phyloP scores from a whole-genome alignment of 1,139 yeast genomes.

The Pichia sp. region DNA sequence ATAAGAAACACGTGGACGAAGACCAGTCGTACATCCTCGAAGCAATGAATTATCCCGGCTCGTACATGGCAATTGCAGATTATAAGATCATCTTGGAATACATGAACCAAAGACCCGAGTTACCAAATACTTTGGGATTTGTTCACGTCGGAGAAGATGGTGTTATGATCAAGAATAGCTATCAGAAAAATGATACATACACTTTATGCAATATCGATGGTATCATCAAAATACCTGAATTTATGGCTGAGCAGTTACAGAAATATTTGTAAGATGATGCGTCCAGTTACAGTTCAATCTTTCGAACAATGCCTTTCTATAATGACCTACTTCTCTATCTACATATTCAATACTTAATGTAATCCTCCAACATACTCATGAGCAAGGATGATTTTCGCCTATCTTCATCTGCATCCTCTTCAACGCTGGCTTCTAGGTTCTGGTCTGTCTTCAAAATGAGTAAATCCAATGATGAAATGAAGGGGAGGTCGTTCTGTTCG shows the following conservation, averaged over 20 bases:
- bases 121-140: constrained; percentile 68
- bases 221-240: constrained; percentile 49
- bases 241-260: constrained; percentile 37
- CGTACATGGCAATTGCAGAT: constrained; percentile 68
- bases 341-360: constrained; percentile 12
- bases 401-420: constrained; percentile 1
- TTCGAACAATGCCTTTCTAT: neutral
- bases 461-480: constrained; percentile 19
- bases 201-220: constrained; percentile 52
- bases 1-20: constrained; percentile 29
- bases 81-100: constrained; percentile 58
- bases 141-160: constrained; percentile 54
- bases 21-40: constrained; percentile 58
- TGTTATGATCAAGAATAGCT: constrained; percentile 47
- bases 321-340: neutral
- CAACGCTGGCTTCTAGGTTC: constrained; percentile 22
- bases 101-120: constrained; percentile 60
- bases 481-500: constrained; percentile 10
- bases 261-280: constrained; percentile 8
- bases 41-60: constrained; percentile 49
- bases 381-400: constrained; percentile 26
- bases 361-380: constrained; percentile 32
- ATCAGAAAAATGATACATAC: constrained; percentile 55
- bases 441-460: constrained; percentile 15
- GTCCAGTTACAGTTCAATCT: no score